Evolutionary conservation across 164 flowering plant species (phyloP), one percentile per base, ranked within the genome.

Genomic region (Macadamia integrifolia): DNA sequence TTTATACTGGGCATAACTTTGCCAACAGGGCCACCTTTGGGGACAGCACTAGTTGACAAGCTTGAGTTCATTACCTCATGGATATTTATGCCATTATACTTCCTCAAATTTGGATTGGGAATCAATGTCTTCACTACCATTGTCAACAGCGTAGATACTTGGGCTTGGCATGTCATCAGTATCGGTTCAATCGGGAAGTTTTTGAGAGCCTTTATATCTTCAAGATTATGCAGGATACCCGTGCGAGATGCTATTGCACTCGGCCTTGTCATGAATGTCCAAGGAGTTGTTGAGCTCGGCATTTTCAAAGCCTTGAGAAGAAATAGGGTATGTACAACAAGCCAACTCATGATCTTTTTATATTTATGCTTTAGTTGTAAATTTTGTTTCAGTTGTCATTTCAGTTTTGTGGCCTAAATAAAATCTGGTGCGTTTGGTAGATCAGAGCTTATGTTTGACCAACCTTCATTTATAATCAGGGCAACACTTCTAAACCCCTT

Each of bases 11-110:
- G 85, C 11, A 53, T 82, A 69, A 74, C 69, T 11, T 65, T 82
- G 15, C 85, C 85, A 1, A 78, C 70, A 60, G 83, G 85, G 1
- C 85, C 85, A 0, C 80, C 81, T 6, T 66, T 82, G 11, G 88
- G 82, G 6, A 67, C 82, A 17, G 78, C 84, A 6, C 46, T 84
- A 30, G 77, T 74, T 0, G 81, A 84, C 59, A 77, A 57, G 68
- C 73, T 79, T 5, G 87, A 84, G 23, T 67, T 72, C 71, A 71
- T 82, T 69, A 82, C 82, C 11, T 75, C 84, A 28, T 72, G 42
- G 6, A 9, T 82, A 14, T 76, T 84, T 57, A 64, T 82, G 83
- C 88, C 88, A 0, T 48, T 76, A 52, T 80, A 72, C 31, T 80
- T 79, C 59, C 66, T 75, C 35, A 32, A 42, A 0, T 65, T 73